Percentiles rank a stretch among this genome's conserved stretches.
Conservation (phyloP, 805 yeast genomes). For the Barnettozyma pratensis region DNA sequence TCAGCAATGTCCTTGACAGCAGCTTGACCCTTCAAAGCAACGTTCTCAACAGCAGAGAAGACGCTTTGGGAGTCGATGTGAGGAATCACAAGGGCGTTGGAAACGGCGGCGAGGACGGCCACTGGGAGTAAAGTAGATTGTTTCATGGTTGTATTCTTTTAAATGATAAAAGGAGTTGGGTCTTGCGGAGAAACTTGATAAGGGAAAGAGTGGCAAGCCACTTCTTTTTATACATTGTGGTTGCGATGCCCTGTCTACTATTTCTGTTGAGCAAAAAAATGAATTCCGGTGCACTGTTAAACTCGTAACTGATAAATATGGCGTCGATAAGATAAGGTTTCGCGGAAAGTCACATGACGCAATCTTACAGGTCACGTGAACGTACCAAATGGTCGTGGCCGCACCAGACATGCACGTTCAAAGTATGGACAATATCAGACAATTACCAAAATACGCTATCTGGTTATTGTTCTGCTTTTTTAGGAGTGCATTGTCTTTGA, state of each 20-base stretch:
- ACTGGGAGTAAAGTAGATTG: constrained; percentile 26
- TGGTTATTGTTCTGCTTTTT: too few species aligned
- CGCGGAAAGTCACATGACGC: not conserved
- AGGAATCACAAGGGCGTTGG: constrained; percentile 61
- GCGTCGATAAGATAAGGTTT: not conserved
- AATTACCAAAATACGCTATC: too few species aligned
- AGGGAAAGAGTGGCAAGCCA: too few species aligned
- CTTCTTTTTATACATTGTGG: too few species aligned
- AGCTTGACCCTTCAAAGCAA: constrained; percentile 7
- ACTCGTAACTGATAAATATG: not conserved
- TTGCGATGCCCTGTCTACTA: too few species aligned
- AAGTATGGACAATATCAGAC: too few species aligned
- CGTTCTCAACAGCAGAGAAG: constrained; percentile 21
- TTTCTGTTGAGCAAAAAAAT: not conserved
- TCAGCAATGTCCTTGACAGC: constrained; percentile 12
- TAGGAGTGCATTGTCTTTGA: too few species aligned
- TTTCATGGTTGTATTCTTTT: constrained; percentile 12
- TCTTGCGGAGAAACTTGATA: too few species aligned
- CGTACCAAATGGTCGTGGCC: too few species aligned
- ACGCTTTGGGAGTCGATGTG: constrained; percentile 38
- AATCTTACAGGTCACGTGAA: too few species aligned
- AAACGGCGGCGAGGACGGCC: constrained; percentile 33
- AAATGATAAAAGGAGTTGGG: too few species aligned
- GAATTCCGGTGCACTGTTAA: not conserved
- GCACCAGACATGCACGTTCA: too few species aligned